Percentiles rank a stretch among this genome's conserved stretches.
phyloP scores from a whole-genome alignment of 2,329 filamentous ascomycete genomes.

The Ceratocystis destructans region DNA sequence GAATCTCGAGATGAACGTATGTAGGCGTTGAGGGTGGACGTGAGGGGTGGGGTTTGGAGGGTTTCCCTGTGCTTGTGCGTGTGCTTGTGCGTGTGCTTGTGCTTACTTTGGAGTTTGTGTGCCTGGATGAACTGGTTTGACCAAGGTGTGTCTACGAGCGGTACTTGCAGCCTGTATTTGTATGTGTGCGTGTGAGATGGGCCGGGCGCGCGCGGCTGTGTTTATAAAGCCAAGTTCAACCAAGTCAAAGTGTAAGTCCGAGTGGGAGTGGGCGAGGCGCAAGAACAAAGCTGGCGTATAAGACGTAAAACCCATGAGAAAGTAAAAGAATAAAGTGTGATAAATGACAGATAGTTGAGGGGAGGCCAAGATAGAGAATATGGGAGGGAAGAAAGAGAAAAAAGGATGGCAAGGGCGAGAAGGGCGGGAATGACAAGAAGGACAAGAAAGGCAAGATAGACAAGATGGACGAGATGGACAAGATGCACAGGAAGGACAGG shows the following conservation, averaged over 20 bases:
- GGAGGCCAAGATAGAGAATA: not conserved
- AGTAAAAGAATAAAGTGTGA: not conserved
- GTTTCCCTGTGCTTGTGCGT: no score
- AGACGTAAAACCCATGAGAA: not conserved
- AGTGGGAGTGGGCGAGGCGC: not conserved
- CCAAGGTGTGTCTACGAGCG: not conserved
- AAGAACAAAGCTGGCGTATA: not conserved
- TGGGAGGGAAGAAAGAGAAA: not conserved
- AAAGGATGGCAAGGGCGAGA: not conserved
- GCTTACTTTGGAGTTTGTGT: no score
- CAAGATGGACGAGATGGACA: not conserved
- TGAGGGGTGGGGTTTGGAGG: no score
- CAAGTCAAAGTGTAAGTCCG: no score
- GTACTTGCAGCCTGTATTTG: not conserved
- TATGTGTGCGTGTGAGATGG: not conserved
- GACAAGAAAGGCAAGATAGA: not conserved
- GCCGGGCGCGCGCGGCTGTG: not conserved
- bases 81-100: not conserved
- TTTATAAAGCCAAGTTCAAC: not conserved
- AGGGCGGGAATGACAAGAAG: not conserved
- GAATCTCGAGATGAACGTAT: no score
- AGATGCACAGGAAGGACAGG: not conserved
- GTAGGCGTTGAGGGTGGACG: no score
- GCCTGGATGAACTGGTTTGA: not conserved
- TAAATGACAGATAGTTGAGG: not conserved